Evolutionary conservation across 2,329 filamentous ascomycete species (phyloP).

Genomic region (Albifimbria verrucaria): DNA sequence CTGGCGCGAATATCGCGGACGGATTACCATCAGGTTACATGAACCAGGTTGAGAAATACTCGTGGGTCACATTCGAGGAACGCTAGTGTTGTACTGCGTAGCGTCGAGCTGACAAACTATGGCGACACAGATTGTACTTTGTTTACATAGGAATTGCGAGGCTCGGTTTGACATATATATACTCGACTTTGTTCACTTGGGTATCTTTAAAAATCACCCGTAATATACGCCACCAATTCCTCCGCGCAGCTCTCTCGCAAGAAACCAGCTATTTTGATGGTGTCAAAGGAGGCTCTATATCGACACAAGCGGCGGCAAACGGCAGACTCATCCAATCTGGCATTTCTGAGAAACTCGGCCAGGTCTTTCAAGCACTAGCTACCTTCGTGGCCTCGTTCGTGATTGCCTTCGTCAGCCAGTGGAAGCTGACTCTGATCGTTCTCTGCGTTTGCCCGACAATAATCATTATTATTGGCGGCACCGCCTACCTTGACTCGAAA

Average conservation of each 20-base stretch:
- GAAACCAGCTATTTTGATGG: slow-evolving; percentile 46
- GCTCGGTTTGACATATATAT: slow-evolving; percentile 44
- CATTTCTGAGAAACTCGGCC: slow-evolving; percentile 32
- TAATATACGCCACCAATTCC: slow-evolving; percentile 41
- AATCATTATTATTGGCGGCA: slow-evolving; percentile 18
- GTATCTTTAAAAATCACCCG: slow-evolving; percentile 45
- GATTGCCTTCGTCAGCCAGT: slow-evolving; percentile 33
- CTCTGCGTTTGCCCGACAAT: slow-evolving; percentile 11
- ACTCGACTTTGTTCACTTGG: slow-evolving; percentile 40
- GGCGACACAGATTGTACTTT: slow-evolving; percentile 44
- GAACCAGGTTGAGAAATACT: neutral
- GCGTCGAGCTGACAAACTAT: neutral
- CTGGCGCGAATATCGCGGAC: slow-evolving; percentile 13
- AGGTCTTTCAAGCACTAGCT: slow-evolving; percentile 30
- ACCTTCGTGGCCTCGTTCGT: slow-evolving; percentile 32
- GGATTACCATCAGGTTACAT: slow-evolving; percentile 15
- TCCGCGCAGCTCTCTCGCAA: slow-evolving; percentile 44
- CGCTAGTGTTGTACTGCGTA: neutral
- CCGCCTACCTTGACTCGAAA: slow-evolving; percentile 15
- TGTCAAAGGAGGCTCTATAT: slow-evolving; percentile 32
- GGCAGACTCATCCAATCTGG: slow-evolving; percentile 34
- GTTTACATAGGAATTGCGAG: slow-evolving; percentile 53
- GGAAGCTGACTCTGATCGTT: slow-evolving; percentile 37
- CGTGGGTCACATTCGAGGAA: neutral
- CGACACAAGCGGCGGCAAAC: slow-evolving; percentile 33